Evolutionary conservation across 2,329 filamentous ascomycete genomes (phyloP).

Genomic region (Amylocarpus encephaloides): DNA sequence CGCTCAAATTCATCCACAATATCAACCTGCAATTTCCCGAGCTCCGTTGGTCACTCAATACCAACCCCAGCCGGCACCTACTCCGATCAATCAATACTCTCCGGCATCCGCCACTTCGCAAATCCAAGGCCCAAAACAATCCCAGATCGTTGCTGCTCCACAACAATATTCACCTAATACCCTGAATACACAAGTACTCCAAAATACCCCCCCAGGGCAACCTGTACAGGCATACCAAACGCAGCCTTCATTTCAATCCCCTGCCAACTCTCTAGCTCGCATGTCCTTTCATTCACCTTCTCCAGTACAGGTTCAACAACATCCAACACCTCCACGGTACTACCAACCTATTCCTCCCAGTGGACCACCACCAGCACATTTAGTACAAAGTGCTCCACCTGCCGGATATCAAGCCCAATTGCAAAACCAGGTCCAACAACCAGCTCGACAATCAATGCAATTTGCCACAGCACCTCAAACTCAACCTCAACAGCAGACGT

Average conservation of each 20-base stretch:
- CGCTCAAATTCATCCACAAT: background rate
- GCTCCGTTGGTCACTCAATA: background rate
- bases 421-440: background rate
- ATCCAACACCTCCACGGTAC: background rate
- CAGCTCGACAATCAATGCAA: background rate
- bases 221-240: background rate
- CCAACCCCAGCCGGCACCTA: background rate
- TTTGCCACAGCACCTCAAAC: background rate
- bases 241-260: background rate
- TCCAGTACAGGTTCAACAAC: background rate
- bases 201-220: background rate
- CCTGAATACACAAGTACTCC: background rate
- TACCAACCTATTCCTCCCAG: constrained; percentile 1
- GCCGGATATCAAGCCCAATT: background rate
- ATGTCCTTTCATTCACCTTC: background rate
- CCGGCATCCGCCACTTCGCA: background rate
- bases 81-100: background rate
- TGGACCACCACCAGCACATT: background rate
- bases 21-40: background rate
- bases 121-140: background rate
- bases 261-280: background rate
- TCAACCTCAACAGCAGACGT: no score
- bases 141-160: background rate
- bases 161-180: background rate
- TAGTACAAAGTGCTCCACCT: constrained; percentile 1